phyloP scores from a whole-genome alignment of 805 yeast genomes.

The Sungouiella blattae region DNA sequence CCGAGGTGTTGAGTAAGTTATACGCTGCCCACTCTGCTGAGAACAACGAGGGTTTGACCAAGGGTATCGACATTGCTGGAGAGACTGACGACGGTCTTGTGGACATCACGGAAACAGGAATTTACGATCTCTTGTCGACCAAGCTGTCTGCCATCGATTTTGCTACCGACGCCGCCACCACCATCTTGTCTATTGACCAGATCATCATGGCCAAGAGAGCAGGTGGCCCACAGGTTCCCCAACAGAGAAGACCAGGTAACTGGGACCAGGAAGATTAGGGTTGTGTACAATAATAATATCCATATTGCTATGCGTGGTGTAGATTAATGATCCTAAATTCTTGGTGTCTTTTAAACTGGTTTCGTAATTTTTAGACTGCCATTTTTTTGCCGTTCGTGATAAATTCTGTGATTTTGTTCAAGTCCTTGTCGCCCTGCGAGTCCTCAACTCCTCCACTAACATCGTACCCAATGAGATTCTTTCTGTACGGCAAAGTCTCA shows the following conservation, averaged over 20 bases:
- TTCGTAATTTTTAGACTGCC: too few relatives aligned
- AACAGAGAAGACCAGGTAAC: slow-evolving; percentile 83
- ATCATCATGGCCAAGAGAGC: slow-evolving; percentile 98
- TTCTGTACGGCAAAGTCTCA: slow-evolving; percentile 41
- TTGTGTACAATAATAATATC: too few relatives aligned
- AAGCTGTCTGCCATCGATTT: slow-evolving; percentile 86
- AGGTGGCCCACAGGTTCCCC: slow-evolving; percentile 93
- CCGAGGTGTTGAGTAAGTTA: slow-evolving; percentile 83
- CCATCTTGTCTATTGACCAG: slow-evolving; percentile 90
- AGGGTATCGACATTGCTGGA: slow-evolving; percentile 76
- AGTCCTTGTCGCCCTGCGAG: slow-evolving; percentile 69
- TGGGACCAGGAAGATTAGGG: slow-evolving; percentile 96
- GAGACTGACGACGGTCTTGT: slow-evolving; percentile 57
- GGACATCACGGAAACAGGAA: slow-evolving; percentile 65
- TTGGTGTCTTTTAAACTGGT: too few relatives aligned
- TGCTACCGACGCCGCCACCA: slow-evolving; percentile 93
- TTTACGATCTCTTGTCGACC: slow-evolving; percentile 74
- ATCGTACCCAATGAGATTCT: slow-evolving; percentile 83
- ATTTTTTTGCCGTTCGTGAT: slow-evolving; percentile 46
- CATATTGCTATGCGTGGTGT: too few relatives aligned
- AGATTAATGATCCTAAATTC: too few relatives aligned
- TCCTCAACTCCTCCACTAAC: slow-evolving; percentile 93
- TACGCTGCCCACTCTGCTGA: slow-evolving; percentile 78
- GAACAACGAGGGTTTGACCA: slow-evolving; percentile 45
- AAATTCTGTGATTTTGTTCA: slow-evolving; percentile 56